Evolutionary conservation across 257 asterid species (phyloP).

Genomic region (Penstemon barbatus): DNA sequence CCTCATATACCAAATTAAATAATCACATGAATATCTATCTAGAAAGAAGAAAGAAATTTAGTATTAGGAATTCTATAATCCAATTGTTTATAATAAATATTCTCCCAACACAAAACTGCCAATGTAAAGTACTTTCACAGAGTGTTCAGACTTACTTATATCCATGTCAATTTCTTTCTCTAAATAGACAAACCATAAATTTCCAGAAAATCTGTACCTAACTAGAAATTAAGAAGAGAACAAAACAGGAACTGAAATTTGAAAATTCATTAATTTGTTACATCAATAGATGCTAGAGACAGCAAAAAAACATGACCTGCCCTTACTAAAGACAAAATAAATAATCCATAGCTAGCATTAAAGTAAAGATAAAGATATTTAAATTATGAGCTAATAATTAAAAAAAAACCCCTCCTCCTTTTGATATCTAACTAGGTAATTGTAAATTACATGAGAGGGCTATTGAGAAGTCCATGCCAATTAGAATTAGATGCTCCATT

Average conservation of each 20-base stretch:
- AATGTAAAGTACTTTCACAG: too few relatives aligned
- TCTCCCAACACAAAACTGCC: constrained; percentile 29
- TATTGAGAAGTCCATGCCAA: constrained; percentile 86
- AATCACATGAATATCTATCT: constrained; percentile 42
- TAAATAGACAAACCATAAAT: constrained; percentile 26
- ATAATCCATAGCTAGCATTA: not conserved
- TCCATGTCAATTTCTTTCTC: constrained; percentile 34
- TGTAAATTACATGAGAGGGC: constrained; percentile 55
- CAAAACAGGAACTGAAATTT: constrained; percentile 9
- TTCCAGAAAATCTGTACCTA: constrained; percentile 2
- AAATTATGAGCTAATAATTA: not conserved
- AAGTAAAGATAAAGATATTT: not conserved
- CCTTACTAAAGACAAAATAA: not conserved
- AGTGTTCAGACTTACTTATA: constrained; percentile 25
- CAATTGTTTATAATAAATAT: not conserved
- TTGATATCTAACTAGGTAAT: too few relatives aligned
- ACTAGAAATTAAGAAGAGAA: constrained; percentile 9
- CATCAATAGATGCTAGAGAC: constrained; percentile 3
- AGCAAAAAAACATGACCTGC: not conserved
- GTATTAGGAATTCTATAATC: constrained; percentile 15
- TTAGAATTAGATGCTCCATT: constrained; percentile 49
- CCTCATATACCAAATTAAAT: constrained; percentile 10
- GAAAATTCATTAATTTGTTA: constrained; percentile 29
- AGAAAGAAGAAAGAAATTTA: constrained; percentile 40
- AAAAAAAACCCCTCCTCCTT: not conserved